These are phyloP conservation scores for Exutisphaerella laricina DNA, from an alignment of 2,329 filamentous ascomycete species.

Conservation along the genomic window DNA sequence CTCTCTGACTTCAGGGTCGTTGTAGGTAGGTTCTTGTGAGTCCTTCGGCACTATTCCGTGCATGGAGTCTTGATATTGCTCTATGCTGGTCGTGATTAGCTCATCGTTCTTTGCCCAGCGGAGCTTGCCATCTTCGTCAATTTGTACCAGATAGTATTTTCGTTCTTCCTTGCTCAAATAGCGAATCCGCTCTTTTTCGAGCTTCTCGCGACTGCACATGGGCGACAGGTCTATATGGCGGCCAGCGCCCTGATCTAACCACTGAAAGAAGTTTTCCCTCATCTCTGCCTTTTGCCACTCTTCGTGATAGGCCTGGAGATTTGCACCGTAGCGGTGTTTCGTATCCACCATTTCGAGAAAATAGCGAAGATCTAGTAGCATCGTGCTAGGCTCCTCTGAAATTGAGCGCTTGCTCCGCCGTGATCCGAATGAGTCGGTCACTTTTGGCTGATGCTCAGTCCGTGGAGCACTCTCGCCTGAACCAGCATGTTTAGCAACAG, in stretches of 20 bases:
- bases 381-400: slow-evolving; percentile 51
- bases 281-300: slow-evolving; percentile 73
- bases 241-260: slow-evolving; percentile 78
- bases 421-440: slow-evolving; percentile 42
- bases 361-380: slow-evolving; percentile 77
- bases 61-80: slow-evolving; percentile 70
- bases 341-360: slow-evolving; percentile 67
- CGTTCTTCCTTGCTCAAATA: slow-evolving; percentile 82
- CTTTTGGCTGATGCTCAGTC: slow-evolving; percentile 24
- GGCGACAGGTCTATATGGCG: slow-evolving; percentile 60
- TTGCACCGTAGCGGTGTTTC: slow-evolving; percentile 81
- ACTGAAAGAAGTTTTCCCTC: slow-evolving; percentile 84
- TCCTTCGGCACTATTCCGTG: slow-evolving; percentile 50
- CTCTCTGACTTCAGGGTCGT: slow-evolving; percentile 15
- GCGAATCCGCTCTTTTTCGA: slow-evolving; percentile 73
- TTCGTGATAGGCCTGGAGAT: slow-evolving; percentile 72
- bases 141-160: slow-evolving; percentile 69
- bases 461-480: slow-evolving; percentile 52
- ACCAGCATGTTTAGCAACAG: slow-evolving; percentile 65
- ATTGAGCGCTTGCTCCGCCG: slow-evolving; percentile 53
- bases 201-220: slow-evolving; percentile 64
- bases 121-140: slow-evolving; percentile 67
- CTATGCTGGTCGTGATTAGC: slow-evolving; percentile 67
- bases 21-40: slow-evolving; percentile 37
- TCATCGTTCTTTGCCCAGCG: slow-evolving; percentile 81